Base-by-base conservation (phyloP, 164 flowering plant genomes). In the Nelumbo lutea region DNA sequence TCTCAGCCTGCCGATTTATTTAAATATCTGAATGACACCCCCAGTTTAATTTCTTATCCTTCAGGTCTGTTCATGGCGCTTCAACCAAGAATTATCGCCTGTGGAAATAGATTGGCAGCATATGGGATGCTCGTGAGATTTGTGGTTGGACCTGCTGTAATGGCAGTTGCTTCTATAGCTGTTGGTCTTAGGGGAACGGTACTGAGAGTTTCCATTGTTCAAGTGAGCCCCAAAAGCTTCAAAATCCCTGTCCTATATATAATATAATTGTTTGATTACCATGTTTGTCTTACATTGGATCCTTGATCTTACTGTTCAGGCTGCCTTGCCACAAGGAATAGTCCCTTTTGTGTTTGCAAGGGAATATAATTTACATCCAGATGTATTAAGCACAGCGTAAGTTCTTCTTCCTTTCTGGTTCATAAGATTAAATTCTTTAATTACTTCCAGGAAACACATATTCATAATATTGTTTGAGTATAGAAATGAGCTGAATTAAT, bases 331-430 rank as follows among this genome's bases (percentile, higher is more conserved):
- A 10, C 83, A 80, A 72, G 83, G 82, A 47, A 80, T 80, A 1
- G 82, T 80, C 5, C 83, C 86, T 11, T 83, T 80, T 61, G 81
- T 83, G 7, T 83, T 83, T 67, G 80, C 86, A 7, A 83, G 75
- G 52, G 83, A 83, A 67, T 83, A 83, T 72, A 77, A 79, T 72
- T 52, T 83, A 39, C 85, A 83, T 42, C 75, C 83, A 0, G 79
- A 72, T 42, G 71, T 83, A 3, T 62, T 80, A 6, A 83, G 85
- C 72, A 83, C 85, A 0, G 80, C 76, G 85, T 83, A 75, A 74
- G 85, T 73, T 15, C 59, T 8, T 38, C 59, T 41, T 13, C 8
- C 11, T 9, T 9, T 57, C 60, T 57, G 60, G 38, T 13, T 27
- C 41, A 15, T 3, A 41, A 27, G 3, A 9, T 59, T 3, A 8